phyloP scores from a whole-genome alignment of 164 flowering plant species.

The Hamamelis virginiana region DNA sequence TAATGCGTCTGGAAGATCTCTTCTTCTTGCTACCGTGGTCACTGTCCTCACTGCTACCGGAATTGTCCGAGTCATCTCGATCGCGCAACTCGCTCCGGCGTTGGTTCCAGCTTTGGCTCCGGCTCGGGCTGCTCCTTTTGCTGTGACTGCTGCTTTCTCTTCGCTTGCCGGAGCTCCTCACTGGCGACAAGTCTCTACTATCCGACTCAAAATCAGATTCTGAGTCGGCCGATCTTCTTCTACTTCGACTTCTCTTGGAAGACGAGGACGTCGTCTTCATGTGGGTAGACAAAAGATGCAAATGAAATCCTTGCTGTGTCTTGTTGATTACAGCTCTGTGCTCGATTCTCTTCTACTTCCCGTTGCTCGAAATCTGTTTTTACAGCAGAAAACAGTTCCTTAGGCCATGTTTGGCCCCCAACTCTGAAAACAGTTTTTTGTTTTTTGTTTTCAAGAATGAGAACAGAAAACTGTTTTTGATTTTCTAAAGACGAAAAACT shows the following conservation, averaged over 20 bases:
- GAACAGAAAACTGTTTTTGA: too few relatives aligned
- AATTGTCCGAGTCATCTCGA: constrained; percentile 23
- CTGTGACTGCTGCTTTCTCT: constrained; percentile 8
- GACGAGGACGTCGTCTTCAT: constrained; percentile 20
- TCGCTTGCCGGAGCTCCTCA: constrained; percentile 4
- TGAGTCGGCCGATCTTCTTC: constrained; percentile 15
- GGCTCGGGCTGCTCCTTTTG: constrained; percentile 5
- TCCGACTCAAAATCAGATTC: constrained; percentile 24
- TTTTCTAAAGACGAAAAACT: too few relatives aligned
- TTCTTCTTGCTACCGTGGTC: constrained; percentile 25
- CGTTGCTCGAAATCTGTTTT: too few relatives aligned
- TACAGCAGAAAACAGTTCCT: too few relatives aligned
- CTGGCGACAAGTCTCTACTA: constrained; percentile 17
- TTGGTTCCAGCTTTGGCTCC: constrained; percentile 11
- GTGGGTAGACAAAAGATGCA: too few relatives aligned
- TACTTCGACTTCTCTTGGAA: constrained; percentile 10
- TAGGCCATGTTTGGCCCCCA: too few relatives aligned
- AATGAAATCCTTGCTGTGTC: too few relatives aligned
- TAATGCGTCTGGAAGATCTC: constrained; percentile 36
- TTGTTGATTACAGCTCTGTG: too few relatives aligned
- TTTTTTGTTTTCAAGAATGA: too few relatives aligned
- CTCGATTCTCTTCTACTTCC: too few relatives aligned
- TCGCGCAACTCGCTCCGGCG: constrained; percentile 10
- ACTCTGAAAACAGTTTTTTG: too few relatives aligned
- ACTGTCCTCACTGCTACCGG: constrained; percentile 20